Conservation (phyloP, 2,329 filamentous ascomycete genomes). For the Fusarium nelsonii region DNA sequence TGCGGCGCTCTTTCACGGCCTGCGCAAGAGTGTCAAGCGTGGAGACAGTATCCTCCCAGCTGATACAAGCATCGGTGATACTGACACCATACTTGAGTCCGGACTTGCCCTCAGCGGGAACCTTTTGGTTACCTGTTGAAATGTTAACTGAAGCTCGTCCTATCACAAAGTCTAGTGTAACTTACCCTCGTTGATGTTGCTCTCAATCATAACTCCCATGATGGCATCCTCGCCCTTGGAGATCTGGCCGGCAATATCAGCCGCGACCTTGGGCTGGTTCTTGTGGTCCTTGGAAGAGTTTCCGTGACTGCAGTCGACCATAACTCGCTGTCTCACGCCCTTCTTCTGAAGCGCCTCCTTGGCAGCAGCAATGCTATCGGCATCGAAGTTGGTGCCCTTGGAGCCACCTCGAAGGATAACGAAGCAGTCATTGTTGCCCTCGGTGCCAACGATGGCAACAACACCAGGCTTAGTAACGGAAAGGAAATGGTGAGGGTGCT, state of each 20-base stretch:
- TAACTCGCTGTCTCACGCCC: slow-evolving; percentile 80
- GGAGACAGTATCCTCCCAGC: slow-evolving; percentile 88
- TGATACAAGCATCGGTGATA: slow-evolving; percentile 97
- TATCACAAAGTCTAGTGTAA: background rate
- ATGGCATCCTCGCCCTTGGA: slow-evolving; percentile 85
- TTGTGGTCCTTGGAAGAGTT: slow-evolving; percentile 96
- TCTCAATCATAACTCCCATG: slow-evolving; percentile 99
- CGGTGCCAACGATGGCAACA: slow-evolving; percentile 92
- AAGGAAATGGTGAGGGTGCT: slow-evolving; percentile 94
- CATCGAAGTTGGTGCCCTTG: slow-evolving; percentile 93
- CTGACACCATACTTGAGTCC: slow-evolving; percentile 93
- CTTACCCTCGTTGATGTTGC: slow-evolving; percentile 91
- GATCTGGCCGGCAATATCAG: slow-evolving; percentile 85
- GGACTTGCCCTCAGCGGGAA: slow-evolving; percentile 85
- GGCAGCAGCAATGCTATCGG: slow-evolving; percentile 83
- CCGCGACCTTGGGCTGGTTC: slow-evolving; percentile 96
- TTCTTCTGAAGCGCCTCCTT: slow-evolving; percentile 83
- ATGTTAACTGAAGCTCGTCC: slow-evolving; percentile 44
- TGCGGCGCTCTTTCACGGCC: slow-evolving; percentile 75
- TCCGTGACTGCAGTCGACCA: slow-evolving; percentile 98
- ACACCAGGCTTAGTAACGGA: slow-evolving; percentile 97
- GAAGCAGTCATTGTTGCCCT: slow-evolving; percentile 97
- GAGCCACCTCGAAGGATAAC: slow-evolving; percentile 94
- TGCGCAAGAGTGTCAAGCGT: slow-evolving; percentile 83
- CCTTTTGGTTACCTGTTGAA: slow-evolving; percentile 80